Percentiles rank a stretch among this genome's conserved stretches.
Conservation (phyloP, 306 rosid genomes). For the Prunus mira region DNA sequence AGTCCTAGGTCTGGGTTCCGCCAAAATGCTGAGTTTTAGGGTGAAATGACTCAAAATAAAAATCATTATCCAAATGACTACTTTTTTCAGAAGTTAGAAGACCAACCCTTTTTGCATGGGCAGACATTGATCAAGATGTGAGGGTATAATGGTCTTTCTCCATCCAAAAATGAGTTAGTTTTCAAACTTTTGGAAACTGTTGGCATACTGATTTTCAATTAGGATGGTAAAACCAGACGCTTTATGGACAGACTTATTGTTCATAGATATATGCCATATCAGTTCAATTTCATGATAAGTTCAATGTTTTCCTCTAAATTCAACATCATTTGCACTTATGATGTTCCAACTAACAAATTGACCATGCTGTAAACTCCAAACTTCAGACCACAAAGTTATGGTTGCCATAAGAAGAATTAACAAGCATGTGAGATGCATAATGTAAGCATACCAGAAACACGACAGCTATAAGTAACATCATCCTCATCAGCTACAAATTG, state of each 20-base stretch:
- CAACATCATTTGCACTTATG: no score
- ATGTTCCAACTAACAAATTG: neutral
- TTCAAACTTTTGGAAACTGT: neutral
- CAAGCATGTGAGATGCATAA: conserved; percentile 8
- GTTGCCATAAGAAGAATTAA: neutral
- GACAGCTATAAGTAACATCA: conserved; percentile 77
- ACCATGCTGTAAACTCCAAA: neutral
- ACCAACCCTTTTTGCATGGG: neutral
- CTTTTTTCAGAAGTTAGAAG: neutral
- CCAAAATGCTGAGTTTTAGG: neutral
- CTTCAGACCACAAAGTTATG: neutral
- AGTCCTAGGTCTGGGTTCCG: neutral
- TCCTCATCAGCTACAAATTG: conserved; percentile 90
- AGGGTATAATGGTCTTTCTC: neutral
- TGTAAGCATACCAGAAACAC: conserved; percentile 70
- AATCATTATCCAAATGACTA: neutral
- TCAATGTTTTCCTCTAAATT: neutral
- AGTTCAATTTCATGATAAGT: neutral
- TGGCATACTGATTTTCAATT: neutral
- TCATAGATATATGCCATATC: neutral
- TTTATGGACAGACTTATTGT: neutral
- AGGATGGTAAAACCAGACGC: neutral
- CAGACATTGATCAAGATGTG: neutral
- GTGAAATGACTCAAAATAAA: neutral
- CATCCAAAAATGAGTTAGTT: neutral